Evolutionary conservation across 345 rosid genomes (phyloP), one percentile per base, ranked within the genome.

Genomic region (Brassica rapa): DNA sequence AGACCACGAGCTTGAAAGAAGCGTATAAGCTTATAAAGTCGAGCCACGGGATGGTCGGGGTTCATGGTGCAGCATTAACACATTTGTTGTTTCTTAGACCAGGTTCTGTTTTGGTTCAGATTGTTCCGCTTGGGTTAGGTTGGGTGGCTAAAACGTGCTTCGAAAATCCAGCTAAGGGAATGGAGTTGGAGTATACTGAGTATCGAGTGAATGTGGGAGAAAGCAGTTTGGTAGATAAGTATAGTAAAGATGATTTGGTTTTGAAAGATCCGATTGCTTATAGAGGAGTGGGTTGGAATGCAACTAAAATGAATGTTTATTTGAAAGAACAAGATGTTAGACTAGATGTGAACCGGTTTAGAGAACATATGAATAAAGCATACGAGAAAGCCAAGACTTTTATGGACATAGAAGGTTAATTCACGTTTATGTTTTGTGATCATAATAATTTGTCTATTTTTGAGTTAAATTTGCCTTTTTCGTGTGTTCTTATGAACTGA

Each of bases 21-120:
- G 83, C 87, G 0, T 88, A 85, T 77, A 75, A 63, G 2, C 62
- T 85, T 2, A 32, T 89, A 15, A 86, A 86, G 67, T 84, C 90
- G 1, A 86, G 89, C 56, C 89, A 88, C 6, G 87, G 68, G 4
- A 84, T 88, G 85, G 56, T 89, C 0, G 90, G 91, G 33, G 87
- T 91, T 32, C 93, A 89, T 7, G 90, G 93, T 5, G 90, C 90
- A 2, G 93, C 87, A 1, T 84, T 87, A 3, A 87, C 93, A 0
- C 91, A 88, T 6, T 71, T 78, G 1, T 64, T 88, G 74, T 89
- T 89, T 72, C 89, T 89, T 41, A 73, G 88, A 23, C 85, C 85
- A 0, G 85, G 90, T 0, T 60, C 91, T 3, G 83, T 85, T 4
- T 77, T 91, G 1, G 69, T 85, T 75, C 93, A 89, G 21, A 82